phyloP scores from a whole-genome alignment of 371 early-diverging fungal species.

The Haplosporangium sp. region DNA sequence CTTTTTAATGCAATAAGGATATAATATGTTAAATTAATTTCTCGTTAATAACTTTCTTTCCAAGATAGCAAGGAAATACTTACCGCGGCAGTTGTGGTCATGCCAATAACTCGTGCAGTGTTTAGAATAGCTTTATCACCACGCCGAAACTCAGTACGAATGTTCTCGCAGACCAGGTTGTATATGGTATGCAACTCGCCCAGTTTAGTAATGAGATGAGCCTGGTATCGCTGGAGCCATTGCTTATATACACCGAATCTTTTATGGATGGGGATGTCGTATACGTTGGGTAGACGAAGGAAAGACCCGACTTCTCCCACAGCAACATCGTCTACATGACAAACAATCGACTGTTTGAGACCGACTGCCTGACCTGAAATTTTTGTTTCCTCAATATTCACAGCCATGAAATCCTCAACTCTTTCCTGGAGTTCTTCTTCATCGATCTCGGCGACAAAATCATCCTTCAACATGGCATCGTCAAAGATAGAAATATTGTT shows the following conservation, averaged over 20 bases:
- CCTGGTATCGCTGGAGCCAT: constrained; percentile 64
- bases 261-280: constrained; percentile 65
- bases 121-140: constrained; percentile 64
- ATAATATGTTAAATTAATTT: neutral
- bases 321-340: constrained; percentile 19
- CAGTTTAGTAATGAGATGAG: constrained; percentile 45
- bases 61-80: constrained; percentile 22
- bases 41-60: too few relatives aligned
- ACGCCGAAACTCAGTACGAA: constrained; percentile 52
- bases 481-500: constrained; percentile 28
- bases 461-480: constrained; percentile 51
- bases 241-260: constrained; percentile 65
- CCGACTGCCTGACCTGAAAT: constrained; percentile 53
- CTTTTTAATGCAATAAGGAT: constrained; percentile 26
- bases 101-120: constrained; percentile 67
- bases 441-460: constrained; percentile 63
- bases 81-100: constrained; percentile 82
- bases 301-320: constrained; percentile 27
- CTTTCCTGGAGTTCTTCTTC: constrained; percentile 67
- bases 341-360: constrained; percentile 50
- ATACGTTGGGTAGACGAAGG: constrained; percentile 57
- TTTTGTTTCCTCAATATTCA: constrained; percentile 45
- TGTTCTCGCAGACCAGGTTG: constrained; percentile 57
- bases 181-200: constrained; percentile 56
- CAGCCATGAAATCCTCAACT: constrained; percentile 60